phyloP scores from a whole-genome alignment of 1,139 yeast genomes.

The Kodamaea sp. region DNA sequence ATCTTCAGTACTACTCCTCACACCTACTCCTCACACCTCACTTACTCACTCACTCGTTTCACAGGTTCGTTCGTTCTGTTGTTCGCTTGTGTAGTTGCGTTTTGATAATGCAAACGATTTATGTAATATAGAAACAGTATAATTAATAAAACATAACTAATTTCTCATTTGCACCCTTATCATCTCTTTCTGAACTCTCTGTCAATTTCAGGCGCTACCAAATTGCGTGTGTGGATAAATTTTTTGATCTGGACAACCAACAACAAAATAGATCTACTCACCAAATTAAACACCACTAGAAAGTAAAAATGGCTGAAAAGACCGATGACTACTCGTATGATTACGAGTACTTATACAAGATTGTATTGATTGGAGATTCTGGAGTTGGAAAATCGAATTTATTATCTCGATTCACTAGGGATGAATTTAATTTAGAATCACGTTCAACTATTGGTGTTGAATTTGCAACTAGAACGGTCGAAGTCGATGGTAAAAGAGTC shows the following conservation, averaged over 20 bases:
- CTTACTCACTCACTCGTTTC: too few relatives aligned
- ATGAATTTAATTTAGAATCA: slow-evolving; percentile 91
- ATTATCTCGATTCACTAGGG: slow-evolving; percentile 88
- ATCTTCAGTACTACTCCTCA: too few relatives aligned
- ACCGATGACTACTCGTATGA: slow-evolving; percentile 83
- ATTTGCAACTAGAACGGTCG: slow-evolving; percentile 94
- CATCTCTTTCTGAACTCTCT: too few relatives aligned
- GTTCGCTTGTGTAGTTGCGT: too few relatives aligned
- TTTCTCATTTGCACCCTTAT: too few relatives aligned
- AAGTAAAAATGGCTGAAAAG: slow-evolving; percentile 37
- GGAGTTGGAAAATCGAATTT: slow-evolving; percentile 97
- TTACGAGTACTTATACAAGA: slow-evolving; percentile 92
- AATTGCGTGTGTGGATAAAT: too few relatives aligned
- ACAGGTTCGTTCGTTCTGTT: too few relatives aligned
- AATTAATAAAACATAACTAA: too few relatives aligned
- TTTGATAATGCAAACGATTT: too few relatives aligned
- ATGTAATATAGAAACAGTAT: too few relatives aligned
- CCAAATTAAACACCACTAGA: neutral
- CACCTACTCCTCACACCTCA: too few relatives aligned
- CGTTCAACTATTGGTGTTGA: slow-evolving; percentile 97
- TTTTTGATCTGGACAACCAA: slow-evolving; percentile 7
- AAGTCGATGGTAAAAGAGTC: slow-evolving; percentile 90
- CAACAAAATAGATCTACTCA: neutral
- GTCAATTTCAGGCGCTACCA: too few relatives aligned
- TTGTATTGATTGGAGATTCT: slow-evolving; percentile 94